Base-by-base conservation (phyloP, 2,329 filamentous ascomycete genomes). In the Aspergillus glaucus region DNA sequence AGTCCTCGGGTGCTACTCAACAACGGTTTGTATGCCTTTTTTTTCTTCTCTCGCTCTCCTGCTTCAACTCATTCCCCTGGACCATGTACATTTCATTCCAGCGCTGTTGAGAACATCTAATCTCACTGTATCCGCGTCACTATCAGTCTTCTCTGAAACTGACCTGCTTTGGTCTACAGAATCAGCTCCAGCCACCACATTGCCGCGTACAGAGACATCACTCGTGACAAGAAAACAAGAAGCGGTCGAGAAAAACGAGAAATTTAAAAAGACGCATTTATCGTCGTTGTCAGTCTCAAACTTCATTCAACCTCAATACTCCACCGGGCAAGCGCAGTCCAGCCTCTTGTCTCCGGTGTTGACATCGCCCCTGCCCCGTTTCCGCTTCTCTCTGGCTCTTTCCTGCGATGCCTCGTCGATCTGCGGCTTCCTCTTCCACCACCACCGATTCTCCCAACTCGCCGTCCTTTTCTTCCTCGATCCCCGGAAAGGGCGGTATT, bases 391-490 rank as follows among this genome's bases (percentile, higher is more conserved):
- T 45, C 32, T 58, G 51, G 61, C 43, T 44, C 54, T 57, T 60
- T 61, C 64, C 59, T 75, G 75, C 76, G 71, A 84, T 84, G 81
- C 80, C 80, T 78, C 75, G 78, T 73, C 79, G 79, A 75, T 75
- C 74, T 63, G 76, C 79, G 62, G 81, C 78, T 66, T 76, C 77
- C 62, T 79, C 81, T 65, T 73, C 76, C 10, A 12, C 37, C 65
- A 75, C 72, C 65, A 75, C 73, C 62, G 70, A 75, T 64, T 68
- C 76, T 59, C 67, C 73, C 61, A 68, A 72, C 59, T 69, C 76
- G 62, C 66, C 69, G 54, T 71, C 75, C 61, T 72, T 75, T 67
- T 75, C 78, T 66, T 75, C 78, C 62, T 64, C 69, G 56, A 60
- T 75, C 57, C 70, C 70, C 63, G 79, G 80, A 68, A 82, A 82